Percentiles rank a stretch among this genome's conserved stretches.
Conservation (phyloP, 306 rosid genomes). For the Psophocarpus tetragonolobus region DNA sequence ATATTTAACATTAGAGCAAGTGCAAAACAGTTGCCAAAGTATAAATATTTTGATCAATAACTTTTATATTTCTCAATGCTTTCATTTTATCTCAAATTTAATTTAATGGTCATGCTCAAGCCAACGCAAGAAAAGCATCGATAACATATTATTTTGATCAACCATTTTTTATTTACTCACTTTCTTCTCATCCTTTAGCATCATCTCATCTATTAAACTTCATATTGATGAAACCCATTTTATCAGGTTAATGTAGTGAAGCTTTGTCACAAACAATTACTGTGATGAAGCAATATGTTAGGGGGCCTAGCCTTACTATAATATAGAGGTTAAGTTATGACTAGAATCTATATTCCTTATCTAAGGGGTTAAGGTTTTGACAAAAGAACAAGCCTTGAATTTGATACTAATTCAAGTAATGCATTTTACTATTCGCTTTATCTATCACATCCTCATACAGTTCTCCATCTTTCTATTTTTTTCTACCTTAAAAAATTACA, state of each 20-base stretch:
- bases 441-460: background rate
- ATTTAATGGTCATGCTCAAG: background rate
- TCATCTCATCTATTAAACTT: background rate
- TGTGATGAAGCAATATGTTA: background rate
- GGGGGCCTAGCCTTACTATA: background rate
- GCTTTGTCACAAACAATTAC: background rate
- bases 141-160: background rate
- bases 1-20: background rate
- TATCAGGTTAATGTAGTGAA: background rate
- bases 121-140: slow-evolving; percentile 7
- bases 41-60: background rate
- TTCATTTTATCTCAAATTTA: background rate
- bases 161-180: background rate
- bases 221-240: background rate
- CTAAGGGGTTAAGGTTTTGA: background rate
- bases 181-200: background rate
- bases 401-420: background rate
- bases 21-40: slow-evolving; percentile 16
- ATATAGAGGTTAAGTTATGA: background rate
- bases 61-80: background rate
- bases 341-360: background rate
- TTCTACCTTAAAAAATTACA: background rate
- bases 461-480: background rate
- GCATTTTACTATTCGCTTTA: background rate
- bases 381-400: background rate